phyloP scores from a whole-genome alignment of 371 early-diverging fungal genomes.

The Saksenaea vasiformis region DNA sequence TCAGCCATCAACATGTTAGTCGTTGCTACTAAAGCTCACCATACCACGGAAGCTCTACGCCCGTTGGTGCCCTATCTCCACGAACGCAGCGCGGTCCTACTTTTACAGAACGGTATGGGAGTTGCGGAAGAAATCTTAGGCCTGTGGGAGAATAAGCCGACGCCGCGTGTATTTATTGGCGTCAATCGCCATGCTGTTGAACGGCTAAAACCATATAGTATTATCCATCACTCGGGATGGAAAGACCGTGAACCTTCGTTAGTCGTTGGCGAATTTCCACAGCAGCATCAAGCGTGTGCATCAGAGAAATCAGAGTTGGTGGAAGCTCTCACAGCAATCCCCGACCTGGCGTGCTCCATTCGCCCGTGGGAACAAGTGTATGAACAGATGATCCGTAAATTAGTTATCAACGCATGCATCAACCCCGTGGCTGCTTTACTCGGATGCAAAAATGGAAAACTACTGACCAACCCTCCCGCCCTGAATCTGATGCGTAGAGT shows the following conservation, averaged over 20 bases:
- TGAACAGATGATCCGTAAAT: constrained; percentile 48
- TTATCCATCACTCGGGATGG: constrained; percentile 52
- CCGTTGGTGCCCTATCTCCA: constrained; percentile 37
- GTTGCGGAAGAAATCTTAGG: constrained; percentile 47
- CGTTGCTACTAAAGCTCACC: constrained; percentile 51
- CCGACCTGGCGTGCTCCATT: constrained; percentile 26
- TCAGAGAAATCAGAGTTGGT: constrained; percentile 18
- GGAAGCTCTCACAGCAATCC: constrained; percentile 21
- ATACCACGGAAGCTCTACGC: constrained; percentile 45
- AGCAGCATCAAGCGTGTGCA: constrained; percentile 1
- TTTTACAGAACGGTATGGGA: constrained; percentile 72
- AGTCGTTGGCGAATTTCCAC: constrained; percentile 29
- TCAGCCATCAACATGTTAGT: constrained; percentile 27
- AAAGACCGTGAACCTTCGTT: constrained; percentile 37
- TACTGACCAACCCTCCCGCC: constrained; percentile 22
- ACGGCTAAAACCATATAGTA: constrained; percentile 39
- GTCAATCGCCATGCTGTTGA: constrained; percentile 59
- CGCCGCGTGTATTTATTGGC: constrained; percentile 50
- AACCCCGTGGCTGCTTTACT: constrained; percentile 58
- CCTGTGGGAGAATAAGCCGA: constrained; percentile 2
- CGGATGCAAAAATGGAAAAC: constrained; percentile 43
- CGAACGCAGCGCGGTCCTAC: constrained; percentile 43
- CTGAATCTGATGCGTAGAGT: constrained; percentile 20
- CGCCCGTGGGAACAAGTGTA: constrained; percentile 44
- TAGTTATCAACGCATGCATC: constrained; percentile 61